Evolutionary conservation across 805 yeast genomes (phyloP), one percentile per base, ranked within the genome.

Genomic region (Hanseniaspora vineae): DNA sequence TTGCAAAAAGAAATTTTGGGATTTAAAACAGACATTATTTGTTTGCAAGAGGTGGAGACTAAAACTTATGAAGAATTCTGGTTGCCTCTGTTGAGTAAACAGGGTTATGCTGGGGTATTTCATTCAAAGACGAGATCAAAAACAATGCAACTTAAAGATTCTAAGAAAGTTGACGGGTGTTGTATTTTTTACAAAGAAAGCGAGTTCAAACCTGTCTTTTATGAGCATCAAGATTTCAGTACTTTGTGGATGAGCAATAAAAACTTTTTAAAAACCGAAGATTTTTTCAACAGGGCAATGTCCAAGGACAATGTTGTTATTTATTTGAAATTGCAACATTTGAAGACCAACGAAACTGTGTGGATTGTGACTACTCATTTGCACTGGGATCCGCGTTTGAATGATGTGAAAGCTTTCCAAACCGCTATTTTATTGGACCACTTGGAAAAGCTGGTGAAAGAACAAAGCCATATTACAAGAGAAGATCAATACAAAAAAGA

Each of bases 371-470:
- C 88, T 58, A 90, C 97, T 0, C 99, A 92, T 72, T 76, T 92
- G 63, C 97, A 90, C 64, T 92, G 98, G 97, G 97, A 92, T 69
- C 98, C 98, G 3, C 86, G 84, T 45, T 85, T 81, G 60, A 86
- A 86, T 61, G 99, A 92, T 66, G 99, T 92, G 49, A 92, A 92
- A 65, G 79, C 97, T 2, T 82, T 92, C 67, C 98, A 92, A 69
- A 92, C 85, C 48, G 97, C 96, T 42, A 82, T 92, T 31, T 69
- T 92, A 53, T 67, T 92, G 57, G 97, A 90, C 57, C 96, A 92
- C 65, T 66, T 94, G 59, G 92, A 86, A 60, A 67, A 68, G 6
- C 64, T 85, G 44, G 66, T 80, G 42, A 78, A 77, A 58, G 67
- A 71, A 57, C 64, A 69, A 44, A 52, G 65, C 51, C 68, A 49